Percentiles rank a stretch among this genome's conserved stretches.
Conservation (phyloP, 495 filamentous ascomycete genomes). For the Annulohypoxylon maeteangense region DNA sequence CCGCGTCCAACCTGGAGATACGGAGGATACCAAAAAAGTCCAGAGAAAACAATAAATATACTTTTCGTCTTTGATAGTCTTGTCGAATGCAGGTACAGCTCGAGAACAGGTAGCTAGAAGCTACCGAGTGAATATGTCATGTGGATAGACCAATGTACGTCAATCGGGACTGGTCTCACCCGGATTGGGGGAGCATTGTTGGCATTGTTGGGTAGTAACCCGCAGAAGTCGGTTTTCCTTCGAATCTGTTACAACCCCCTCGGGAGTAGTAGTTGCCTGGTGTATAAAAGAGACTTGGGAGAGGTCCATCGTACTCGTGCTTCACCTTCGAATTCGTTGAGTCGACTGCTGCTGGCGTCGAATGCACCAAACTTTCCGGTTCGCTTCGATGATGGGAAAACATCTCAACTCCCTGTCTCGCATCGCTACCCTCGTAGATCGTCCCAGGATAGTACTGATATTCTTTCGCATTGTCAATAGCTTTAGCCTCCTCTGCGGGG, state of each 20-base stretch:
- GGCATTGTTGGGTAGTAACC: constrained; percentile 60
- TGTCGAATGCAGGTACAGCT: constrained; percentile 31
- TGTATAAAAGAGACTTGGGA: constrained; percentile 57
- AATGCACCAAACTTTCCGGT: constrained; percentile 44
- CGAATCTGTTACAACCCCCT: constrained; percentile 55
- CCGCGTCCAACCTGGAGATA: constrained; percentile 19
- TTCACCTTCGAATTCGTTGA: constrained; percentile 52
- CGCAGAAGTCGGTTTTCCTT: constrained; percentile 55
- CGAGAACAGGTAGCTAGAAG: constrained; percentile 20
- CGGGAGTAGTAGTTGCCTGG: constrained; percentile 50
- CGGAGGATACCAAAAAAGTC: constrained; percentile 23
- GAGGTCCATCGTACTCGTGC: constrained; percentile 53
- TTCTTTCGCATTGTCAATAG: constrained; percentile 55
- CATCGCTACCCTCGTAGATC: constrained; percentile 56
- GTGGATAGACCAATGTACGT: constrained; percentile 22
- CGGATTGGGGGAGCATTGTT: constrained; percentile 48
- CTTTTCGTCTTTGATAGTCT: constrained; percentile 44
- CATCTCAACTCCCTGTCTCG: constrained; percentile 56
- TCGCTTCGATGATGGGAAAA: constrained; percentile 53
- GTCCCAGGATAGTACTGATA: constrained; percentile 60
- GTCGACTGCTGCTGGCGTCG: constrained; percentile 35
- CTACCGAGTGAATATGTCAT: constrained; percentile 17
- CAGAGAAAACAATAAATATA: constrained; percentile 44
- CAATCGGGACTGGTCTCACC: constrained; percentile 14
- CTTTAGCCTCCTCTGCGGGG: constrained; percentile 58